phyloP scores from a whole-genome alignment of 441 rosid genomes.

The Raphanus hybrid region DNA sequence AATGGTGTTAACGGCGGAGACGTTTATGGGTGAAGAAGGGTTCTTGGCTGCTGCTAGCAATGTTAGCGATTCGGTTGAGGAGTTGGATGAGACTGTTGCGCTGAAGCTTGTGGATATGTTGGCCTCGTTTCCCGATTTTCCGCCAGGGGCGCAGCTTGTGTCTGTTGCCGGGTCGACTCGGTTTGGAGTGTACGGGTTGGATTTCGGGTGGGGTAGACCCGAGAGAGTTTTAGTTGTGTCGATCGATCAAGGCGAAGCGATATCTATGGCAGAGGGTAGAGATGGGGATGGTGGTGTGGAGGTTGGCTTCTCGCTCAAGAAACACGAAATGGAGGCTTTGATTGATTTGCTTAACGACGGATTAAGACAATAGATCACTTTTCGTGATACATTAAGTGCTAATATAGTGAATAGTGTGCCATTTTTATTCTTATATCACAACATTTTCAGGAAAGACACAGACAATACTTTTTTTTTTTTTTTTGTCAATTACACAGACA shows the following conservation, averaged over 20 bases:
- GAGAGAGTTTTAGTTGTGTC: conserved; percentile 43
- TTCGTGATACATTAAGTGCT: no score
- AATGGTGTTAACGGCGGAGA: background rate
- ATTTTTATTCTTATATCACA: no score
- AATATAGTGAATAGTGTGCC: no score
- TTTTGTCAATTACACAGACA: no score
- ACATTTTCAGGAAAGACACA: no score
- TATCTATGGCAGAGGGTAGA: conserved; percentile 37
- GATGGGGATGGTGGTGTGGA: conserved; percentile 39
- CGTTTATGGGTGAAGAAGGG: conserved; percentile 38
- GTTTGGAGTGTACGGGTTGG: conserved; percentile 39
- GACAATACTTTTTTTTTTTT: no score
- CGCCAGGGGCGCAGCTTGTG: background rate
- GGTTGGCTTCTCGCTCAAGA: conserved; percentile 32
- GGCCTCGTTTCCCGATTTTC: fast-evolving
- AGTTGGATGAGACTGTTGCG: conserved; percentile 8
- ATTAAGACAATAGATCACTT: background rate
- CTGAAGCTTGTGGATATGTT: conserved; percentile 7
- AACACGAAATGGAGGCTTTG: conserved; percentile 31
- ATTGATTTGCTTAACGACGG: conserved; percentile 26
- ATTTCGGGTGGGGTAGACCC: conserved; percentile 46
- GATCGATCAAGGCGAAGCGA: conserved; percentile 36
- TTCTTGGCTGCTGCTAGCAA: conserved; percentile 17
- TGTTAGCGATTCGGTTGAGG: conserved; percentile 35
- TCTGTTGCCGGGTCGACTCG: conserved; percentile 33